Evolutionary conservation across 768 basidiomycete species (phyloP).

Genomic region (Phanerodontia chrysosporium): DNA sequence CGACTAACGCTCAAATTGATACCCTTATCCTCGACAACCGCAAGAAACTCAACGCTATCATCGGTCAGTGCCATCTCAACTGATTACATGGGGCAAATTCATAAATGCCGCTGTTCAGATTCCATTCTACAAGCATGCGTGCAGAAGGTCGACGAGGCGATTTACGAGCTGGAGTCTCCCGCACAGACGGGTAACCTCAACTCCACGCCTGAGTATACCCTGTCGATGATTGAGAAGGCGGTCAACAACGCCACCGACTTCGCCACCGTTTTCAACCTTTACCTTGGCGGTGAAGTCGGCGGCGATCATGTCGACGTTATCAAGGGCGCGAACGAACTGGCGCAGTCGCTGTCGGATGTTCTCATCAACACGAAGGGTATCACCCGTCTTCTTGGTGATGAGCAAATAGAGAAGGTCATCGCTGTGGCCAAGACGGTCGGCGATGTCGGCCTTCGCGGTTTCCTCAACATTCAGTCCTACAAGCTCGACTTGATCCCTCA

Average conservation of each 20-base stretch:
- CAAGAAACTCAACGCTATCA: slow-evolving; percentile 97
- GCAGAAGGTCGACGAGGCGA: slow-evolving; percentile 93
- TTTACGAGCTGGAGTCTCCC: slow-evolving; percentile 97
- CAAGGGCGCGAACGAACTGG: slow-evolving; percentile 94
- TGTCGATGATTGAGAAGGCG: slow-evolving; percentile 98
- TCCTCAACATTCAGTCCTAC: slow-evolving; percentile 95
- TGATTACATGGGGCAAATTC: no score
- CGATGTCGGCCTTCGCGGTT: slow-evolving; percentile 85
- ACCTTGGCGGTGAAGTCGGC: slow-evolving; percentile 79
- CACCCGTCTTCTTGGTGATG: slow-evolving; percentile 86
- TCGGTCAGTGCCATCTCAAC: slow-evolving; percentile 56
- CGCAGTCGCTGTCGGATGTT: slow-evolving; percentile 89
- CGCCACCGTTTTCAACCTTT: slow-evolving; percentile 89
- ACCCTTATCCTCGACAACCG: slow-evolving; percentile 93
- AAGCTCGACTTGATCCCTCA: slow-evolving; percentile 80
- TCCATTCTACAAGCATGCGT: slow-evolving; percentile 96
- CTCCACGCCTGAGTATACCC: slow-evolving; percentile 97
- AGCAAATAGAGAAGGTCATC: slow-evolving; percentile 88
- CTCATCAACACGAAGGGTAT: slow-evolving; percentile 93
- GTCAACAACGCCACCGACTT: slow-evolving; percentile 94
- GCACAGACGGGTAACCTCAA: slow-evolving; percentile 92
- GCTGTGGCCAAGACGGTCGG: slow-evolving; percentile 81
- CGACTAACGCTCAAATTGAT: slow-evolving; percentile 96
- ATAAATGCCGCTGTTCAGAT: slow-evolving; percentile 48
- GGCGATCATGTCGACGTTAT: slow-evolving; percentile 98